phyloP scores from a whole-genome alignment of 1,284 basidiomycete species.

The Fomitiporia mediterranea region DNA sequence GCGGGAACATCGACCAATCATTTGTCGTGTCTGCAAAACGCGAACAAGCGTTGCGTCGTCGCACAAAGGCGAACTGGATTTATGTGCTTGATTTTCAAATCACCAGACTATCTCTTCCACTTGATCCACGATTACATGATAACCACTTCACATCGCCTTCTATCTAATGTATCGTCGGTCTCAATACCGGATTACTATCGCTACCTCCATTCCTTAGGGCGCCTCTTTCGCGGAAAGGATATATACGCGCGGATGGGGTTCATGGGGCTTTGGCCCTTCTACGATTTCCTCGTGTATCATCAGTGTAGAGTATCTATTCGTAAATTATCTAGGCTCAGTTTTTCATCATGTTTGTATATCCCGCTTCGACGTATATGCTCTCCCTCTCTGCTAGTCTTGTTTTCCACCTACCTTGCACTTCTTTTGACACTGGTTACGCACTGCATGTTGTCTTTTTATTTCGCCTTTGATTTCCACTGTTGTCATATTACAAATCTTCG shows the following conservation, averaged over 20 bases:
- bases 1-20: background rate
- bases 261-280: background rate
- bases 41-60: background rate
- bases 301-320: slow-evolving; percentile 15
- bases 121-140: background rate
- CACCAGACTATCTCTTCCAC: background rate
- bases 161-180: background rate
- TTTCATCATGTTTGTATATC: background rate
- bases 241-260: background rate
- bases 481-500: too few species aligned
- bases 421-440: too few species aligned
- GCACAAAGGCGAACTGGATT: background rate
- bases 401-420: too few species aligned
- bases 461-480: too few species aligned
- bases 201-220: background rate
- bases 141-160: background rate
- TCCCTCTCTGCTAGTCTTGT: too few species aligned
- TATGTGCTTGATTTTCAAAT: background rate
- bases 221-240: background rate
- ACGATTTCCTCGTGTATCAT: slow-evolving; percentile 1
- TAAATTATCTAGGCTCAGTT: slow-evolving; percentile 7
- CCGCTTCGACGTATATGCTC: too few species aligned
- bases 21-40: background rate
- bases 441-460: too few species aligned
- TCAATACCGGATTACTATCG: background rate